Conservation (phyloP, 208 protist genomes). For the Kentomonas sorsogonicus region DNA sequence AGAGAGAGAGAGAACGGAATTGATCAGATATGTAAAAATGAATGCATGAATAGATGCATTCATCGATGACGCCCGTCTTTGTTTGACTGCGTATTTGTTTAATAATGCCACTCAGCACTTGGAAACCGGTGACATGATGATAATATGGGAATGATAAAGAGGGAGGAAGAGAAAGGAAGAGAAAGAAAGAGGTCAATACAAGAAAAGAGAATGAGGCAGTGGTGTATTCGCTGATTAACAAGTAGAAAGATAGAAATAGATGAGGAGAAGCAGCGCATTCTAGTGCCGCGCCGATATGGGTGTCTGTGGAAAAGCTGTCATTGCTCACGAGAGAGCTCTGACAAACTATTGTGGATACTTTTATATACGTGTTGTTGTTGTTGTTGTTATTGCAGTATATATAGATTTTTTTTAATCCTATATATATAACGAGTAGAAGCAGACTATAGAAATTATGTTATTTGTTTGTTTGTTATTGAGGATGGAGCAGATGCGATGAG, state of each 20-base stretch:
- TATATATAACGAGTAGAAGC: too few species aligned
- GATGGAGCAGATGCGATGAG: too few species aligned
- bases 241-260: background rate
- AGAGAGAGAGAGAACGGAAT: background rate
- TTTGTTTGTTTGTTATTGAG: too few species aligned
- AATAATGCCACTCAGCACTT: too few species aligned
- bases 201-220: conserved; percentile 12
- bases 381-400: background rate
- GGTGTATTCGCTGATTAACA: background rate
- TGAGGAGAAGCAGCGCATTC: background rate
- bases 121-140: background rate
- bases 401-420: too few species aligned
- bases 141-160: background rate
- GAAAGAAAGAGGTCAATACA: conserved; percentile 16
- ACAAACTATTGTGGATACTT: background rate
- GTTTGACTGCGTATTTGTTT: too few species aligned
- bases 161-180: conserved; percentile 14
- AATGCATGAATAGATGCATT: background rate
- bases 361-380: background rate
- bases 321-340: background rate
- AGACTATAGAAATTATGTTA: too few species aligned
- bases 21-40: too few species aligned
- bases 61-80: too few species aligned
- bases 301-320: background rate
- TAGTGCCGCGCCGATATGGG: background rate